Conservation (phyloP, 2,329 filamentous ascomycete species). For the Microascus cirrosus region DNA sequence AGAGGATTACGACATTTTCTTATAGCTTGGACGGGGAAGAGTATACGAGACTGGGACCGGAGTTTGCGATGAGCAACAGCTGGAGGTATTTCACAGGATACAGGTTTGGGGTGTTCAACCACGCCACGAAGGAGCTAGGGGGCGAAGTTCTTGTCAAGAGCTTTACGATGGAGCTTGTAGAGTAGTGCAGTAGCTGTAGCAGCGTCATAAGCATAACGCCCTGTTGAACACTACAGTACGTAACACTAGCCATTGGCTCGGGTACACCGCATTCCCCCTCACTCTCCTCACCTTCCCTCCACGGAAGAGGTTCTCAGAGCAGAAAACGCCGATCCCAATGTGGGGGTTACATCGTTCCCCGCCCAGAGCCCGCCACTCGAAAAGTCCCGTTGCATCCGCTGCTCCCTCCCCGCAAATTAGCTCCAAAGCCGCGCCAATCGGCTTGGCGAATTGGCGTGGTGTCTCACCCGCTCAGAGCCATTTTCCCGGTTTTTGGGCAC, state of each 20-base stretch:
- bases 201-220: too few species aligned
- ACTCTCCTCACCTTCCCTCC: not conserved
- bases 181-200: too few species aligned
- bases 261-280: too few species aligned
- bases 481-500: not conserved
- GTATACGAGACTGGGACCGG: slow-evolving; percentile 23
- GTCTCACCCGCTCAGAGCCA: not conserved
- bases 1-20: slow-evolving; percentile 11
- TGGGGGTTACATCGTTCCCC: not conserved
- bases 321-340: not conserved
- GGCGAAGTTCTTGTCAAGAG: slow-evolving; percentile 10
- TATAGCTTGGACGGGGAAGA: slow-evolving; percentile 30
- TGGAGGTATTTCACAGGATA: slow-evolving; percentile 37
- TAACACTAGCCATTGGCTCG: not conserved
- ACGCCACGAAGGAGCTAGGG: slow-evolving; percentile 23
- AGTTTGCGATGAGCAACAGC: slow-evolving; percentile 22
- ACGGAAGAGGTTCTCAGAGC: not conserved
- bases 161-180: slow-evolving; percentile 3
- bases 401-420: not conserved
- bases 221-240: not conserved
- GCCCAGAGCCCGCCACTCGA: not conserved
- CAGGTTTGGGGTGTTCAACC: slow-evolving; percentile 36
- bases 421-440: not conserved
- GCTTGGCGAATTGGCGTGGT: not conserved
- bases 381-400: not conserved